Evolutionary conservation across 2,329 filamentous ascomycete species (phyloP).

Genomic region (Penicillium sp.): DNA sequence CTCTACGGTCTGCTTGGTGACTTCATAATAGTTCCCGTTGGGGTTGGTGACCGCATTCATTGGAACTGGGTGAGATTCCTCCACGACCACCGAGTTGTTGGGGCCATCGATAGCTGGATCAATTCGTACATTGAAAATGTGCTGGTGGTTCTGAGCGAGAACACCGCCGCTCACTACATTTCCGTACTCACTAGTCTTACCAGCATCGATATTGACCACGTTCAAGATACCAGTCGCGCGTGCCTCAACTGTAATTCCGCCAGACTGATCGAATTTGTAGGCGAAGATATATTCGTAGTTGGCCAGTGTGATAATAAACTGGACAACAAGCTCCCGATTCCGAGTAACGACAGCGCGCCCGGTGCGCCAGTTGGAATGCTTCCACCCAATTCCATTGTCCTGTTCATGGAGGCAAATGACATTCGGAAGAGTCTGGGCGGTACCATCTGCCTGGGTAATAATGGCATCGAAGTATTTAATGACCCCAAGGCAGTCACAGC

Average conservation of each 20-base stretch:
- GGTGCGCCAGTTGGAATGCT: constrained; percentile 61
- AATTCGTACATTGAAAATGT: constrained; percentile 62
- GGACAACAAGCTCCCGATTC: constrained; percentile 54
- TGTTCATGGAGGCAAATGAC: constrained; percentile 60
- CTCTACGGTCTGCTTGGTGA: constrained; percentile 40
- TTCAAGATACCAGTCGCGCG: constrained; percentile 60
- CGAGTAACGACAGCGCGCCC: constrained; percentile 53
- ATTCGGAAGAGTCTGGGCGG: constrained; percentile 50
- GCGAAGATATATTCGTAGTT: constrained; percentile 43
- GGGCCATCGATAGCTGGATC: constrained; percentile 53
- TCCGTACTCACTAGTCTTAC: constrained; percentile 54
- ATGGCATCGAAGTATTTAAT: constrained; percentile 59
- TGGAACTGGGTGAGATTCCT: constrained; percentile 52
- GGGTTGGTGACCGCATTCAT: constrained; percentile 46
- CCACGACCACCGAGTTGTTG: constrained; percentile 47
- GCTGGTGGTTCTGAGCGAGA: constrained; percentile 61
- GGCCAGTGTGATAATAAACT: constrained; percentile 58
- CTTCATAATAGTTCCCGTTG: constrained; percentile 45
- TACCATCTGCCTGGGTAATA: constrained; percentile 47
- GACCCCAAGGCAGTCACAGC: constrained; percentile 48
- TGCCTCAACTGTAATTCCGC: constrained; percentile 56
- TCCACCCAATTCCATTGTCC: constrained; percentile 58
- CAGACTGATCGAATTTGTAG: constrained; percentile 49
- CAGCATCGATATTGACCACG: constrained; percentile 55
- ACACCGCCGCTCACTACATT: constrained; percentile 59